These are phyloP conservation scores for Fomitopsis pinicola DNA, from an alignment of 1,284 basidiomycete species.

Conservation along the genomic window DNA sequence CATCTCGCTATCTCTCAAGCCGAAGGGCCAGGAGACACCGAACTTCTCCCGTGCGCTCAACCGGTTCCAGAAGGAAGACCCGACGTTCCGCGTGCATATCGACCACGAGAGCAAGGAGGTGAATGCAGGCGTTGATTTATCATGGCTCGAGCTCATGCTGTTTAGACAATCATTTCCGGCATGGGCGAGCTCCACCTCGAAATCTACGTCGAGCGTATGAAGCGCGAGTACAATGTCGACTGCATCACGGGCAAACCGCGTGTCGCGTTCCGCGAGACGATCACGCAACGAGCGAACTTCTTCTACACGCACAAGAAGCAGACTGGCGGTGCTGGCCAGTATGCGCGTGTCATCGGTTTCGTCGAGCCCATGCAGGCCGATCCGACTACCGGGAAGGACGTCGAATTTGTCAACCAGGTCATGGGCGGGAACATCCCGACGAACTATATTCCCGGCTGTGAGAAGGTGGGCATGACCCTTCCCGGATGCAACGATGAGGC, in stretches of 20 bases:
- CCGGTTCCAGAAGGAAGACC: slow-evolving; percentile 99
- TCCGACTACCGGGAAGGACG: slow-evolving; percentile 80
- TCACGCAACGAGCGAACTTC: slow-evolving; percentile 81
- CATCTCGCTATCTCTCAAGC: slow-evolving; percentile 92
- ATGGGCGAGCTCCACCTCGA: slow-evolving; percentile 99
- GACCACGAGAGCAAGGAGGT: slow-evolving; percentile 94
- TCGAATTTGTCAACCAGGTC: slow-evolving; percentile 84
- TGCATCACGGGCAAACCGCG: slow-evolving; percentile 95
- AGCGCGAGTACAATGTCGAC: slow-evolving; percentile 93
- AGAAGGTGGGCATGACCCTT: slow-evolving; percentile 60
- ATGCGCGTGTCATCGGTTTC: slow-evolving; percentile 87
- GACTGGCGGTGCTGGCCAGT: slow-evolving; percentile 96
- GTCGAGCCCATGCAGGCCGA: slow-evolving; percentile 90
- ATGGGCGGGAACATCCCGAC: slow-evolving; percentile 92
- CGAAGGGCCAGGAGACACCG: slow-evolving; percentile 88
- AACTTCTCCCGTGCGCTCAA: slow-evolving; percentile 97
- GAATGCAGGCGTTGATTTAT: slow-evolving; percentile 2
- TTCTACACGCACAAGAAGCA: slow-evolving; percentile 98
- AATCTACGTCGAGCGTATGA: slow-evolving; percentile 99
- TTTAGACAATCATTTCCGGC: slow-evolving; percentile 96
- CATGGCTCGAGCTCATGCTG: neutral
- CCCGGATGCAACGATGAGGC: neutral
- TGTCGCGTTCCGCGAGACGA: slow-evolving; percentile 96
- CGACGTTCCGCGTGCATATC: slow-evolving; percentile 97
- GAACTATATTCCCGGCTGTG: slow-evolving; percentile 91